These are phyloP conservation scores for Boehmeria nivea DNA, from an alignment of 306 rosid genomes.

Conservation along the genomic window DNA sequence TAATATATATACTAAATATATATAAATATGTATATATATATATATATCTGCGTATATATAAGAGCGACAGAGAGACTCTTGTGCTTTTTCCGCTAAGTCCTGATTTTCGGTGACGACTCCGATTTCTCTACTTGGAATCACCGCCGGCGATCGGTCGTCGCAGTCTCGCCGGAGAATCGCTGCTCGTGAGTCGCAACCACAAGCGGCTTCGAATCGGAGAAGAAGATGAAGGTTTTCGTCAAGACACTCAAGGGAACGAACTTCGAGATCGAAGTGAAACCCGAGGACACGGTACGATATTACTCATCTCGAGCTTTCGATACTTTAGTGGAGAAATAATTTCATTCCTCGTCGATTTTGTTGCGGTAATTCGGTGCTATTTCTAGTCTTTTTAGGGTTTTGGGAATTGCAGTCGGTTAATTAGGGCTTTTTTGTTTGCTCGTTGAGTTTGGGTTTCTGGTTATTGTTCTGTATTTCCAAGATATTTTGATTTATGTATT, in stretches of 20 bases:
- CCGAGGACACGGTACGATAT: constrained; percentile 32
- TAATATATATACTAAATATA: too few relatives aligned
- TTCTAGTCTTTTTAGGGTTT: constrained; percentile 23
- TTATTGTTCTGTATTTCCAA: neutral
- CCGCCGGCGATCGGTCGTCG: too few relatives aligned
- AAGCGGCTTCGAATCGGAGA: too few relatives aligned
- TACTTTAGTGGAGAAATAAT: neutral
- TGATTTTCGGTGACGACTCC: too few relatives aligned
- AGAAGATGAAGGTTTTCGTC: constrained; percentile 60
- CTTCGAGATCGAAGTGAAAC: constrained; percentile 59
- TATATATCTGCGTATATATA: too few relatives aligned
- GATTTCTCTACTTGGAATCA: too few relatives aligned
- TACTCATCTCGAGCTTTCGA: neutral
- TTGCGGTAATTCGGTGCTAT: neutral
- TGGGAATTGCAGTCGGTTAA: constrained; percentile 1
- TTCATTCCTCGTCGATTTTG: neutral
- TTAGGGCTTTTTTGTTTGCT: constrained; percentile 19
- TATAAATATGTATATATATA: too few relatives aligned
- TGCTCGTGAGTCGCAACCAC: too few relatives aligned
- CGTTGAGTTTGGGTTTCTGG: neutral
- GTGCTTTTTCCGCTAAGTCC: too few relatives aligned
- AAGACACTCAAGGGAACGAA: constrained; percentile 70
- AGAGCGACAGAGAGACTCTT: too few relatives aligned
- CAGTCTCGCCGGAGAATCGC: too few relatives aligned
- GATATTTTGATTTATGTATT: neutral